Evolutionary conservation across 2,329 filamentous ascomycete genomes (phyloP), one percentile per base, ranked within the genome.

Genomic region (Zasmidium cellare): DNA sequence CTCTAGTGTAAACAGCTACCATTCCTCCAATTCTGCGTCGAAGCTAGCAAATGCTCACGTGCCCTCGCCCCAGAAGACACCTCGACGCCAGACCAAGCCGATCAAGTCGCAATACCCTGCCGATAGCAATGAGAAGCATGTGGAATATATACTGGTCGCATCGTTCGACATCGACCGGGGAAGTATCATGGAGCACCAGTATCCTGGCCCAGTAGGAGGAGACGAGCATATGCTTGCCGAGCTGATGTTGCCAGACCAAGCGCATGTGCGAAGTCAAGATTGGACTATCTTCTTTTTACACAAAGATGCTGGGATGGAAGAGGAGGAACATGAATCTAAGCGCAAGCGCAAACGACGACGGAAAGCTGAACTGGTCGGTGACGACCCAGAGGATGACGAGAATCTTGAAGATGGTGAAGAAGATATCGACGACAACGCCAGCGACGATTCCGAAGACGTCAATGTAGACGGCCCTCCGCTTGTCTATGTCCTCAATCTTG

Each of bases 241-340:
- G 79, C 84, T 99, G 70, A 99, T 99, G 94, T 79, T 99, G 73
- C 94, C 94, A 0, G 94, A 99, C 75, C 93, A 97, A 76, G 92
- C 93, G 20, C 94, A 99, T 76, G 87, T 94, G 60, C 86, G 94
- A 41, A 93, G 90, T 70, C 92, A 97, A 76, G 94, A 99, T 74
- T 99, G 94, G 94, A 99, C 94, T 45, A 96, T 97, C 55, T 99
- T 99, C 79, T 99, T 99, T 73, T 75, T 99, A 56, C 94, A 99
- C 78, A 97, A 97, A 74, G 94, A 99, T 73, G 90, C 88, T 2
- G 92, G 86, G 59, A 86, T 88, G 59, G 90, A 93, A 57, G 92
- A 96, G 59, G 89, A 92, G 25, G 84, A 87, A 56, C 88, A 91
- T 66, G 81, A 68, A 67, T 79, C 83, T 81, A 46, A 59, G 75